Conservation (phyloP, 1,139 yeast species). For the Candida freyschussii region DNA sequence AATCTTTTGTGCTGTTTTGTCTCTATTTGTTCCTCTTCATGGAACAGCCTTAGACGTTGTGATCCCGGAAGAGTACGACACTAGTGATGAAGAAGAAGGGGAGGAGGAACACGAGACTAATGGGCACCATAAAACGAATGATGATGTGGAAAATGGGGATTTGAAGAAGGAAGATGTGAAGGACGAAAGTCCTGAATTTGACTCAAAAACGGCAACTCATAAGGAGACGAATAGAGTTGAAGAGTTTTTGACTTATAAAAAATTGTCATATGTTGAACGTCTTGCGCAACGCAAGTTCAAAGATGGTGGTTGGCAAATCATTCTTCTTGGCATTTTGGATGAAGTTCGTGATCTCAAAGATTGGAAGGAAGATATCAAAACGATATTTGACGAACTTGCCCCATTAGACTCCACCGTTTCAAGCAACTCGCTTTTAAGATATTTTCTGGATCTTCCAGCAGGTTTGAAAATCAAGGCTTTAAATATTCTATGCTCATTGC, state of each 20-base stretch:
- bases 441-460: constrained; percentile 46
- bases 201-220: constrained; percentile 19
- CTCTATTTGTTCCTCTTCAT: constrained; percentile 17
- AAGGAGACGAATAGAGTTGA: constrained; percentile 34
- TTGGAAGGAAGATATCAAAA: constrained; percentile 42
- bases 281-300: constrained; percentile 68
- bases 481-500: constrained; percentile 50
- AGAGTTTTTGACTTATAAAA: constrained; percentile 54
- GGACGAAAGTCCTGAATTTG: constrained; percentile 20
- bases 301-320: constrained; percentile 84
- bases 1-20: constrained; percentile 60
- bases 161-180: constrained; percentile 9
- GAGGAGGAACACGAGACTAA: constrained; percentile 25
- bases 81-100: constrained; percentile 31
- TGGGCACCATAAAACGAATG: no score
- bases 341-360: constrained; percentile 53
- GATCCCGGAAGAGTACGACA: constrained; percentile 17
- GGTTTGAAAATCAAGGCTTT: constrained; percentile 49
- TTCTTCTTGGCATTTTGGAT: constrained; percentile 63
- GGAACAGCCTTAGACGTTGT: constrained; percentile 19
- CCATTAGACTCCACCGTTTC: constrained; percentile 50
- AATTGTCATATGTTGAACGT: constrained; percentile 71
- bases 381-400: constrained; percentile 49
- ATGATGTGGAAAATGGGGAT: constrained; percentile 8
- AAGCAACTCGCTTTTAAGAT: constrained; percentile 42